phyloP scores from a whole-genome alignment of 805 yeast species.

The Jamesozyma hellenica region DNA sequence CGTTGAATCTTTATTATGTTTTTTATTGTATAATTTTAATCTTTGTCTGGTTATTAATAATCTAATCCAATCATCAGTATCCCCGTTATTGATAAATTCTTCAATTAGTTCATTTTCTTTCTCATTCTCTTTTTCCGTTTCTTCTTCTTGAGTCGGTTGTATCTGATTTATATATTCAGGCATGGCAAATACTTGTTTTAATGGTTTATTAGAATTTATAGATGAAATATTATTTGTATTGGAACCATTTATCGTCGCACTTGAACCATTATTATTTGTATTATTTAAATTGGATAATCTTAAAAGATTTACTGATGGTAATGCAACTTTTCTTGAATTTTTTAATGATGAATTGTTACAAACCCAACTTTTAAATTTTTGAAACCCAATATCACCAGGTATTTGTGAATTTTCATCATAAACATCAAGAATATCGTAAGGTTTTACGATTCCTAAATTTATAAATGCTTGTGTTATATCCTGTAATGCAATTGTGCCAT shows the following conservation, averaged over 20 bases:
- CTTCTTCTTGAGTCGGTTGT: slow-evolving; percentile 11
- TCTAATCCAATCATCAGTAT: slow-evolving; percentile 32
- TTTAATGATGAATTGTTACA: slow-evolving; percentile 34
- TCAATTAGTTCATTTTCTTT: slow-evolving; percentile 21
- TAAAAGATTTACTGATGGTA: slow-evolving; percentile 18
- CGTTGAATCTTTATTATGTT: not conserved
- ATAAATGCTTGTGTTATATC: slow-evolving; percentile 68
- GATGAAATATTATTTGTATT: not conserved
- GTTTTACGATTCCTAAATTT: slow-evolving; percentile 51
- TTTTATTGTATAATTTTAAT: slow-evolving; percentile 16
- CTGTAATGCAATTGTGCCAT: slow-evolving; percentile 38
- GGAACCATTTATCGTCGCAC: not conserved
- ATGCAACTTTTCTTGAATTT: slow-evolving; percentile 33
- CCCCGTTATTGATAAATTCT: slow-evolving; percentile 25
- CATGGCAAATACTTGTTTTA: slow-evolving; percentile 6
- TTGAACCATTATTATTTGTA: not conserved
- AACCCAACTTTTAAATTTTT: slow-evolving; percentile 48
- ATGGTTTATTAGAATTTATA: slow-evolving; percentile 1
- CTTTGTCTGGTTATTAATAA: slow-evolving; percentile 25
- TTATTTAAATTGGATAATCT: not conserved
- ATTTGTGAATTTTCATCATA: slow-evolving; percentile 38
- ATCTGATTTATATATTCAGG: slow-evolving; percentile 27
- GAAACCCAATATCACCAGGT: slow-evolving; percentile 38
- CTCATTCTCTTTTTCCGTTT: slow-evolving; percentile 11
- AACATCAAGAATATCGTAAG: slow-evolving; percentile 45